Percentiles rank a stretch among this genome's conserved stretches.
Evolutionary conservation across 31 red algal species (phyloP).

Genomic region (Asparagopsis taxiformis): DNA sequence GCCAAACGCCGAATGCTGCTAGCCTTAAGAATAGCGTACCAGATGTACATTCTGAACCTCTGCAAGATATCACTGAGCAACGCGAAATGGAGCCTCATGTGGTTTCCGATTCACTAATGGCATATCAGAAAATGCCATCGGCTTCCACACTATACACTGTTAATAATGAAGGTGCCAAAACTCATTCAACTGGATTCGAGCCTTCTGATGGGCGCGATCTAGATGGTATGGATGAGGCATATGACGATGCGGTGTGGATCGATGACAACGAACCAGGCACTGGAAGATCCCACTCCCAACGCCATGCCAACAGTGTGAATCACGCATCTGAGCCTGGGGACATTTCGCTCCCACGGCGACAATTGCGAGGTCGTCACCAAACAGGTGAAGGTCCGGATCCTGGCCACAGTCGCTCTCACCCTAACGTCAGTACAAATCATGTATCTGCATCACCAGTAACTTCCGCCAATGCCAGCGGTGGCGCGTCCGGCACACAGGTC

Average conservation of each 20-base stretch:
- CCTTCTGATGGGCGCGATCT: conserved; percentile 31
- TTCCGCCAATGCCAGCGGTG: background rate
- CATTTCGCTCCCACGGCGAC: background rate
- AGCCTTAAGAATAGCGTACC: conserved; percentile 10
- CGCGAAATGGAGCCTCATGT: conserved; percentile 25
- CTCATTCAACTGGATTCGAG: conserved; percentile 61
- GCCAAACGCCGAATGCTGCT: conserved; percentile 3
- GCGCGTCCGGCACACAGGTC: conserved; percentile 1
- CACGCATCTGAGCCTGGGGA: background rate
- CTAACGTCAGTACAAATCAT: background rate
- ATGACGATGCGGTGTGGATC: conserved; percentile 45
- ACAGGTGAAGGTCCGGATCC: background rate
- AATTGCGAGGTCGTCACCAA: background rate
- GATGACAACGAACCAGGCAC: conserved; percentile 23
- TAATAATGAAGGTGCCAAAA: conserved; percentile 41
- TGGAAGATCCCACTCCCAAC: background rate
- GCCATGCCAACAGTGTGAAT: background rate
- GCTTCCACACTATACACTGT: conserved; percentile 62
- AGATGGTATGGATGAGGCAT: conserved; percentile 53
- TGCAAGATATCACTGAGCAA: conserved; percentile 19
- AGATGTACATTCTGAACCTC: conserved; percentile 57
- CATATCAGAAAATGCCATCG: conserved; percentile 71
- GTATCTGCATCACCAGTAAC: background rate
- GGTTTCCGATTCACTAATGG: conserved; percentile 20
- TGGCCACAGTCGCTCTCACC: background rate